phyloP scores from a whole-genome alignment of 2,329 filamentous ascomycete genomes.

The Cladophialophora psammophila region DNA sequence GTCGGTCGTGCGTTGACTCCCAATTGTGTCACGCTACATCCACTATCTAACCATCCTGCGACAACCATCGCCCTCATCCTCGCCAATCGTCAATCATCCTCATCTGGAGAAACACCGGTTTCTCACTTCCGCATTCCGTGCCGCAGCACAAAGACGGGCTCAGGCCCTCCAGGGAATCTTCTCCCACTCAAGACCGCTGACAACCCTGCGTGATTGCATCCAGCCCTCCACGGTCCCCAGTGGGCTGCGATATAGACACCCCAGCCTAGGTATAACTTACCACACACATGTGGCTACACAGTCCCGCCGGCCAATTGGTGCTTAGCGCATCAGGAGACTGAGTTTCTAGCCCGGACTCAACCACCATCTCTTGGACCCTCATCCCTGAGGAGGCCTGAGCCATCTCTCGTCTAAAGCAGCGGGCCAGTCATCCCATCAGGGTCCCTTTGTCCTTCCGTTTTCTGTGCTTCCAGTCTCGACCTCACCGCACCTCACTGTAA shows the following conservation, averaged over 20 bases:
- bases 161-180: neutral
- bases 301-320: neutral
- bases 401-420: constrained; percentile 1
- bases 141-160: constrained; percentile 1
- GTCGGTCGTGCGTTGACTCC: constrained; percentile 3
- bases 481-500: neutral
- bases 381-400: neutral
- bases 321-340: neutral
- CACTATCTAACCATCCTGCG: constrained; percentile 16
- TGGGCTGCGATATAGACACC: constrained; percentile 1
- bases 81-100: constrained; percentile 7
- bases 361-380: neutral
- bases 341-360: neutral
- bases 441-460: neutral
- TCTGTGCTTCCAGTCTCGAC: constrained; percentile 6
- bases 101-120: constrained; percentile 16
- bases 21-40: constrained; percentile 21
- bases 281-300: neutral
- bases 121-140: constrained; percentile 2
- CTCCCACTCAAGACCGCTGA: neutral
- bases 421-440: neutral
- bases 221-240: constrained; percentile 11
- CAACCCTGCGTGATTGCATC: constrained; percentile 6
- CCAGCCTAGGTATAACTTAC: neutral
- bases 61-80: constrained; percentile 3